A percentile compares a stretch with the other conserved stretches of the same genome.
Conservation (phyloP, 2,329 filamentous ascomycete species). For the Xylaria sp. region DNA sequence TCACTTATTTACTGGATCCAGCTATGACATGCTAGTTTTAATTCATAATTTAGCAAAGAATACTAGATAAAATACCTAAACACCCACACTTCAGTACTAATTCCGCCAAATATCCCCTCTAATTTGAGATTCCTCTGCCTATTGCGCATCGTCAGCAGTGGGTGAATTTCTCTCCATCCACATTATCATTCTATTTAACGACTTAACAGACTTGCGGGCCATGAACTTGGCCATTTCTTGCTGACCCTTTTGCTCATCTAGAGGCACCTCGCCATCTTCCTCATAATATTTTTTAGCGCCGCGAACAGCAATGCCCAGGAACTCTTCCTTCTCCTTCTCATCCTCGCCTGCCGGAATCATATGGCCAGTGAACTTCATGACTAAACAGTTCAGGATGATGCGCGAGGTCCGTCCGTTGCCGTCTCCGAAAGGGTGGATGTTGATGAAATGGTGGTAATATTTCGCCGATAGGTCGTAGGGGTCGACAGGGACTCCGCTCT, state of each 20-base stretch:
- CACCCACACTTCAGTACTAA: too few species aligned
- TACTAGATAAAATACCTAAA: too few species aligned
- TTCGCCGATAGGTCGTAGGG: slow-evolving; percentile 40
- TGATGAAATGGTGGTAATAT: slow-evolving; percentile 49
- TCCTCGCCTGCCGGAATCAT: slow-evolving; percentile 32
- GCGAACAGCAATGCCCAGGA: slow-evolving; percentile 31
- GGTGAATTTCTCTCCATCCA: too few species aligned
- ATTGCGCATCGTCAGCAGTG: too few species aligned
- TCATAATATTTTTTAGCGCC: slow-evolving; percentile 33
- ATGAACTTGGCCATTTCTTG: slow-evolving; percentile 29
- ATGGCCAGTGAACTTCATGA: slow-evolving; percentile 47
- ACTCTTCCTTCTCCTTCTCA: slow-evolving; percentile 33
- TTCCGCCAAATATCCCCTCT: too few species aligned
- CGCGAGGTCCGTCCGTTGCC: slow-evolving; percentile 53
- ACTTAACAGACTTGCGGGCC: not conserved
- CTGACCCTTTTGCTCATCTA: slow-evolving; percentile 34
- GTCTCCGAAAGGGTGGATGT: slow-evolving; percentile 54
- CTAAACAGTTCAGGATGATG: slow-evolving; percentile 51
- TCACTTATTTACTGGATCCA: too few species aligned
- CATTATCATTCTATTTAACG: not conserved
- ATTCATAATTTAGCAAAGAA: too few species aligned
- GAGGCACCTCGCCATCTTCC: slow-evolving; percentile 37
- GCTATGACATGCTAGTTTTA: too few species aligned
- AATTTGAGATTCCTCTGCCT: too few species aligned
- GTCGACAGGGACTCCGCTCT: not conserved